phyloP scores from a whole-genome alignment of 2,329 filamentous ascomycete species.

The Penicillium sp. region DNA sequence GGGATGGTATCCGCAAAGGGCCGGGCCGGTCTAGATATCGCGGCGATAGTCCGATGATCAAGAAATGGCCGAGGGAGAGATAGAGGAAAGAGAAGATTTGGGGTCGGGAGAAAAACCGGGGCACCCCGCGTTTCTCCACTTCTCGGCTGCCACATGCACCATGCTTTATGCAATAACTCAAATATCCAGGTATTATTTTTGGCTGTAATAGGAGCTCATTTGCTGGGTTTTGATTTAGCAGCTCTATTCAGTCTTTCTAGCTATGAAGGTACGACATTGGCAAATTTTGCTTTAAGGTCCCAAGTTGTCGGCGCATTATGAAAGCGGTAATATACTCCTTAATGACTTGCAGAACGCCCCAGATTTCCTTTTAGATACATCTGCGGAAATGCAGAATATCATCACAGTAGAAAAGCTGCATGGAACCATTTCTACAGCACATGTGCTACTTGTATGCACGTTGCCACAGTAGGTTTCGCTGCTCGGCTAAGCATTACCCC shows the following conservation, averaged over 20 bases:
- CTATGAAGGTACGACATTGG: background rate
- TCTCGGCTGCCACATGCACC: conserved; percentile 2
- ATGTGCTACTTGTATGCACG: background rate
- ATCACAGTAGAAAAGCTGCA: background rate
- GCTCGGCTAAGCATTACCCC: conserved; percentile 34
- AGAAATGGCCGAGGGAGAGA: conserved; percentile 11
- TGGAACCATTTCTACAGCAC: background rate
- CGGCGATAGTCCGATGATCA: conserved; percentile 16
- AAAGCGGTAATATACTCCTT: background rate
- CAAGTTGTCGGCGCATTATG: background rate
- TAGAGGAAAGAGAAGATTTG: conserved; percentile 8
- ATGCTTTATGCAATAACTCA: background rate
- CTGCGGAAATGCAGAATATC: background rate
- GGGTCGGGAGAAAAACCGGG: conserved; percentile 17
- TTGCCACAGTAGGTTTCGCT: conserved; percentile 1
- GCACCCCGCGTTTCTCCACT: conserved; percentile 26
- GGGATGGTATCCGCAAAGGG: background rate
- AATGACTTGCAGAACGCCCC: background rate
- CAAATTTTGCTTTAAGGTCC: background rate
- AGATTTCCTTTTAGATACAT: background rate
- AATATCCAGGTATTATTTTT: background rate
- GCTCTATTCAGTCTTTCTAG: background rate
- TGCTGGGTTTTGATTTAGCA: background rate
- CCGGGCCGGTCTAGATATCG: background rate
- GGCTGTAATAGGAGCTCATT: background rate